Base-by-base conservation (phyloP, 495 filamentous ascomycete genomes). In the Pyronema domesticum region DNA sequence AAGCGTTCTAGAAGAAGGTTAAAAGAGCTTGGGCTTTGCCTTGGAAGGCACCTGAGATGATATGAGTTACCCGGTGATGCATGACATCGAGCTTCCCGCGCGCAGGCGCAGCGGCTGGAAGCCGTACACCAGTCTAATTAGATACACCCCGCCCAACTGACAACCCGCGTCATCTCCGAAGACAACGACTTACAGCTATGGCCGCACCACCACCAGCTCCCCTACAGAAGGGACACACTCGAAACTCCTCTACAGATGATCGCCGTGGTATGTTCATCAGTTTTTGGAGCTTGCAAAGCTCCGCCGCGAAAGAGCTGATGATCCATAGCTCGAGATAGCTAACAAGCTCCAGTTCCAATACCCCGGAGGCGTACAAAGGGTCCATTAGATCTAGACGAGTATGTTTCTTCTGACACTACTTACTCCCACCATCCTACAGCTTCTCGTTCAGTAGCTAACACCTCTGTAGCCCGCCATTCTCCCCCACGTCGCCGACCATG, bases 371-470 rank as follows among this genome's bases (percentile, higher is more conserved):
- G 75, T 11, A 80, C 77, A 7, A 75, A 74, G 55, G 77, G 77
- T 0, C 77, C 77, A 0, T 68, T 80, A 1, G 77, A 80, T 49
- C 65, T 68, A 36, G 70, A 67, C 57, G 75, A 77, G 77, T 78
- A 67, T 64, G 70, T 65, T 34, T 47, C 55, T 30, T 18, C 8
- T 23, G 10, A 37, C 35, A 8, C n/a, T 23, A 10, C 33, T 5
- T 5, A n/a, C 37, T 13, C 13, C 9, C 3, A 33, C 17, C 34
- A n/a, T n/a, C n/a, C n/a, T n/a, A n/a, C n/a, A n/a, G n/a, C n/a
- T n/a, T n/a, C n/a, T n/a, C n/a, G n/a, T n/a, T 17, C 40, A 35
- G 3, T 47, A 10, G 43, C 35, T 57, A 34, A 59, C 34, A 57
- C 46, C 19, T 30, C 23, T 7, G 18, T 36, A 54, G 51, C 45